A percentile compares a stretch with the other conserved stretches of the same genome.
phyloP scores from a whole-genome alignment of 805 yeast species.

The Scheffersomyces stipitis region DNA sequence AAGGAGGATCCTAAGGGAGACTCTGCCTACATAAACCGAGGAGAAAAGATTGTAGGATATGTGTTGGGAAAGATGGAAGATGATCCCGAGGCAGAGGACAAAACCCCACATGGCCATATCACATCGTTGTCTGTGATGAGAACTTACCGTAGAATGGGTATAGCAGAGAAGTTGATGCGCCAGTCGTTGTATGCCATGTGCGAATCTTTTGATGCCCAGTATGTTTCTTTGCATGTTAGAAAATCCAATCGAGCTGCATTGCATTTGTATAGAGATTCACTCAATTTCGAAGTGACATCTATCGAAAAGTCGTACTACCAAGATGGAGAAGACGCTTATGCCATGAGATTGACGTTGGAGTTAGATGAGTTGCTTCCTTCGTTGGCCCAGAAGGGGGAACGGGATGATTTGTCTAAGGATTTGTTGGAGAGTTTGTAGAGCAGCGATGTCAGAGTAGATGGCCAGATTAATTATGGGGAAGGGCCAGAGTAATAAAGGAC shows the following conservation, averaged over 20 bases:
- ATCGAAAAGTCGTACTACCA: conserved; percentile 91
- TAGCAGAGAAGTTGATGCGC: conserved; percentile 89
- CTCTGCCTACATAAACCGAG: conserved; percentile 61
- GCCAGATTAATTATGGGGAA: too few species aligned
- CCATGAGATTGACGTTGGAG: conserved; percentile 75
- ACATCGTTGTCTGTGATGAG: conserved; percentile 94
- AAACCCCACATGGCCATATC: conserved; percentile 87
- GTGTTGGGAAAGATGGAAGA: conserved; percentile 97
- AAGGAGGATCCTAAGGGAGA: conserved; percentile 52
- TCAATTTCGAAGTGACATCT: conserved; percentile 76
- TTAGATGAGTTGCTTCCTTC: conserved; percentile 64
- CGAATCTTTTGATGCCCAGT: conserved; percentile 78
- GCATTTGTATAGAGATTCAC: conserved; percentile 83
- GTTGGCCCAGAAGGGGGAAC: conserved; percentile 46
- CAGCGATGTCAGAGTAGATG: too few species aligned
- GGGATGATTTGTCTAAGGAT: conserved; percentile 53
- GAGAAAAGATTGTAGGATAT: conserved; percentile 91
- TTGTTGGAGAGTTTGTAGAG: conserved; percentile 24
- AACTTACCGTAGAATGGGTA: conserved; percentile 90
- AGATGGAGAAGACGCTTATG: conserved; percentile 97
- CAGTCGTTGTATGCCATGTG: conserved; percentile 77
- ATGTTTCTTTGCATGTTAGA: conserved; percentile 90
- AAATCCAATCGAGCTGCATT: conserved; percentile 92
- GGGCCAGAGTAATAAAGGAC: too few species aligned
- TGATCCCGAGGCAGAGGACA: conserved; percentile 74